Base-by-base conservation (phyloP, 768 basidiomycete genomes). In the Hypholoma fasciculare region DNA sequence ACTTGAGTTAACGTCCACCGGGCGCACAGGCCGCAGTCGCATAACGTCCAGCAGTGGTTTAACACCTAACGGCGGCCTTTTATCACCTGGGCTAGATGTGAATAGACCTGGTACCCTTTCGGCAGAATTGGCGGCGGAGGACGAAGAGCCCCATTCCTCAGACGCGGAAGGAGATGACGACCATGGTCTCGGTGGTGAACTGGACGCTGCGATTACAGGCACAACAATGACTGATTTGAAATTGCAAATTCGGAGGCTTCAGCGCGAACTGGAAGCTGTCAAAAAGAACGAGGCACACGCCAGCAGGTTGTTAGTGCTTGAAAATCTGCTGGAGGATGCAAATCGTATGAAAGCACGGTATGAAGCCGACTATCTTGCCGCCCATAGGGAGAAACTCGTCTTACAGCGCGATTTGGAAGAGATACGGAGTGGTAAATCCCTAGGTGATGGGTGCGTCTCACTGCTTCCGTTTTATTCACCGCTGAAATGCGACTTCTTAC, bases 161-260 rank as follows among this genome's bases (percentile, higher is more conserved):
- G 84, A 85, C 60, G 78, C 74, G 7, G 84, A 85, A 48, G 78
- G 68, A 3, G 76, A 78, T 57, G 78, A 69, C 6, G 76, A 79
- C 12, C 82, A 88, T 58, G 92, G 87, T 14, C 79, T 96, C 2
- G 90, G 87, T 40, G 86, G 87, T 26, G 95, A 96, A 73, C 77
- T 97, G n/a, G 92, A 94, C 58, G 87, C 94, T 62, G 92, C 92
- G 0, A 80, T 94, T 44, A 71, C 84, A 26, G 92, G 92, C 23
- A 90, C 87, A 48, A 94, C 90, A 11, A 95, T 88, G 86, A 98
- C 94, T 1, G 93, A 94, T 68, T 76, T 98, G 61, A 97, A 96
- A 69, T 78, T 98, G 27, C 89, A 92, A 67, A 84, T 98, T 50
- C 85, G 88, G 59, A 88, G 85, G 59, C 80, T 98, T 27, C 78